Evolutionary conservation across 805 yeast species (phyloP), one percentile per base, ranked within the genome.

Genomic region (Cephaloascus albidus): DNA sequence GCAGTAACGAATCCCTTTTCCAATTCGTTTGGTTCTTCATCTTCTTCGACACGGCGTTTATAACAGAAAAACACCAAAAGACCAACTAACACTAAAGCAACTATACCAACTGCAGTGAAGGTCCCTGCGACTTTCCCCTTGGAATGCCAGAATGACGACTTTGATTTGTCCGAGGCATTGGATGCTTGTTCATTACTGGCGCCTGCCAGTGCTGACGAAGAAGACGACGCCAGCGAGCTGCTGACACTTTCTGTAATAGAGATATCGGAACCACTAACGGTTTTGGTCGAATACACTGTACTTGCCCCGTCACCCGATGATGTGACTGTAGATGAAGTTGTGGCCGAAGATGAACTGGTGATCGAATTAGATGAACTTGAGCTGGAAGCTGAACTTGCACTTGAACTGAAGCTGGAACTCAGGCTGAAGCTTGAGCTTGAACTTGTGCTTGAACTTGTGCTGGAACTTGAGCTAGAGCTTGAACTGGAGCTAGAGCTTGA

Each of bases 111-210:
- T 0, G 75, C 88, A 2, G 83, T 76, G 58, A 86, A 86, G 0
- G 87, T 83, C 3, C 94, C 96, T 0, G 89, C 94, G 1, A 86
- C 93, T 53, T 81, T 83, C 0, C 90, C 94, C 36, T 74, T 75
- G 36, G 76, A 63, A 41, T 70, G 67, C 68, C 83, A 86, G 52
- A 81, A 86, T 3, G 78, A 63, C 16, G 50, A 51, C 8, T 50
- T 50, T 32, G 45, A 37, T 19, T 42, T 33, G 6, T 43, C 35
- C 20, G 36, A 36, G 10, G 37, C 20, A 10, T 33, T 6, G 19
- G 42, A 17, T 14, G 44, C 12, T 12, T 33, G 15, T 4, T 36
- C 28, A 15, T n/a, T 37, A 19, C 12, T 23, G 12, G 28, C 28
- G 12, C 28, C 12, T 6, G 12, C 28, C 6, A 12, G 12, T 23